These are phyloP conservation scores for Cinnamomum chago DNA, from an alignment of 164 flowering plant species.

Conservation along the genomic window DNA sequence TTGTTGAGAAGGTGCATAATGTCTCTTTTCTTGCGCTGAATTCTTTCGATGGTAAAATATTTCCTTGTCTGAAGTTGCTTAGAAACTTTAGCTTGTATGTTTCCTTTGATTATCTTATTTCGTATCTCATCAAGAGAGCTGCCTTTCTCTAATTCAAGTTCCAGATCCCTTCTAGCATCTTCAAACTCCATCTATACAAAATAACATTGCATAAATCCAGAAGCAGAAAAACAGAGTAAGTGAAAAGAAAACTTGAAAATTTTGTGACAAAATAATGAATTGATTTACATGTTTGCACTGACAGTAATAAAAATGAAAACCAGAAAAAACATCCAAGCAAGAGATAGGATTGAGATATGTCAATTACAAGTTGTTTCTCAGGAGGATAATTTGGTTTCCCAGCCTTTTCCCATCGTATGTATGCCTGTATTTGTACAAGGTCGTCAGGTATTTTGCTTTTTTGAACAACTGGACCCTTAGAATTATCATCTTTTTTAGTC, in stretches of 20 bases:
- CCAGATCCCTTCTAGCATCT: slow-evolving; percentile 71
- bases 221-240: background rate
- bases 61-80: slow-evolving; percentile 43
- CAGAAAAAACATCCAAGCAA: background rate
- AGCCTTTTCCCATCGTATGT: slow-evolving; percentile 80
- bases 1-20: slow-evolving; percentile 54
- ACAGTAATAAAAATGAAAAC: background rate
- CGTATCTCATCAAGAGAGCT: slow-evolving; percentile 55
- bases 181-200: slow-evolving; percentile 61
- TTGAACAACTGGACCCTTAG: slow-evolving; percentile 21
- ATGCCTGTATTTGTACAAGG: slow-evolving; percentile 71
- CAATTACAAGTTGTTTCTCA: slow-evolving; percentile 59
- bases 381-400: slow-evolving; percentile 73
- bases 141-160: slow-evolving; percentile 59
- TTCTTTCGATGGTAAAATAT: slow-evolving; percentile 42
- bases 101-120: slow-evolving; percentile 58
- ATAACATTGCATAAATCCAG: background rate
- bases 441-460: slow-evolving; percentile 50
- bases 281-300: background rate
- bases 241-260: background rate
- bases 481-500: slow-evolving; percentile 34
- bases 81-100: slow-evolving; percentile 48
- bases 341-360: slow-evolving; percentile 5
- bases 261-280: background rate
- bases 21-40: slow-evolving; percentile 87